Conservation (phyloP, 345 rosid genomes). For the Eucalyptus viminalis region DNA sequence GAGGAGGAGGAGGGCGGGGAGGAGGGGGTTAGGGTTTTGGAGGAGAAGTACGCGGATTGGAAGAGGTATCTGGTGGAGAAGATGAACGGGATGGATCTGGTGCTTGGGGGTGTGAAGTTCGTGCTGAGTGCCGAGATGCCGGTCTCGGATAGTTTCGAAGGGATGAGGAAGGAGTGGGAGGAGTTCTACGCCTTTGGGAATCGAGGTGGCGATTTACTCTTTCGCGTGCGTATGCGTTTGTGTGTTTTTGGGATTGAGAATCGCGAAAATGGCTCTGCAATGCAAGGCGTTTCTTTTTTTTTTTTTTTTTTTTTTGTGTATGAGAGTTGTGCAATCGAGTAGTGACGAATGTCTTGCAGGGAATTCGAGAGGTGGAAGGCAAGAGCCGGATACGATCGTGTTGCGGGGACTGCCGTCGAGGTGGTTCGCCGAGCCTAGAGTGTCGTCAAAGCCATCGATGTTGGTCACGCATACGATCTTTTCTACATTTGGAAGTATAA, state of each 20-base stretch:
- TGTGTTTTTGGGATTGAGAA: not conserved
- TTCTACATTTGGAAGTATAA: slow-evolving; percentile 76
- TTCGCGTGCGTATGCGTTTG: not conserved
- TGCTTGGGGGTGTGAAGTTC: slow-evolving; percentile 70
- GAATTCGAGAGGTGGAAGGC: slow-evolving; percentile 42
- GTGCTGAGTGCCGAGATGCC: slow-evolving; percentile 45
- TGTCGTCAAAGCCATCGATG: slow-evolving; percentile 90
- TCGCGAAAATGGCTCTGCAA: not conserved
- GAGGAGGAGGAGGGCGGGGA: slow-evolving; percentile 6
- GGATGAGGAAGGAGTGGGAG: slow-evolving; percentile 73
- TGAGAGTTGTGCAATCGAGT: not conserved
- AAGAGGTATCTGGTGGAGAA: slow-evolving; percentile 47
- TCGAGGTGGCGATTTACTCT: slow-evolving; percentile 8
- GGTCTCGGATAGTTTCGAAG: slow-evolving; percentile 54
- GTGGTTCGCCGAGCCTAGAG: slow-evolving; percentile 95
- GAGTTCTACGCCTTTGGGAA: slow-evolving; percentile 58
- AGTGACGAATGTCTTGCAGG: slow-evolving; percentile 17
- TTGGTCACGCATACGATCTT: slow-evolving; percentile 83
- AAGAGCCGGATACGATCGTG: slow-evolving; percentile 70
- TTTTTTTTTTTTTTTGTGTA: not conserved
- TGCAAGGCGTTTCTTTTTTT: not conserved
- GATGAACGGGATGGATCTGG: slow-evolving; percentile 84
- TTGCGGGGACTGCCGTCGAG: slow-evolving; percentile 75
- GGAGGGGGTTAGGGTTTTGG: slow-evolving; percentile 30
- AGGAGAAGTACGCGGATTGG: slow-evolving; percentile 82